These are phyloP conservation scores for Geotrichum siamense DNA, from an alignment of 1,139 yeast species.

Conservation along the genomic window DNA sequence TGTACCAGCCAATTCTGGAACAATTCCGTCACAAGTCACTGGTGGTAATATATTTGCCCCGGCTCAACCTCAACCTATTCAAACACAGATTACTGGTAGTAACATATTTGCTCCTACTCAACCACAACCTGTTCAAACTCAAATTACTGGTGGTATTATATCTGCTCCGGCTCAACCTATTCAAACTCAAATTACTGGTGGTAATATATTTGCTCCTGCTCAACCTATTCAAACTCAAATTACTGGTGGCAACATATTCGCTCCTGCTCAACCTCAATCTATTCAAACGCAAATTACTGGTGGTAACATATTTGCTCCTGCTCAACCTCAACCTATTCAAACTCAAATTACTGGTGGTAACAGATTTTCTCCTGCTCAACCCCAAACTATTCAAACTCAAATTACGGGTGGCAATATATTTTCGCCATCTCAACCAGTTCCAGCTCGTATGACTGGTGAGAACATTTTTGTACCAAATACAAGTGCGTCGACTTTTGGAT, in stretches of 20 bases:
- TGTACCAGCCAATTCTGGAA: neutral
- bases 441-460: constrained; percentile 6
- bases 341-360: constrained; percentile 4
- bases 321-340: constrained; percentile 8
- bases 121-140: neutral
- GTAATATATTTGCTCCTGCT: constrained; percentile 2
- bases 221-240: neutral
- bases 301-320: constrained; percentile 9
- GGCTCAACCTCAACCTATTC: neutral
- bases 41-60: constrained; percentile 10
- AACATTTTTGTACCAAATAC: constrained; percentile 1
- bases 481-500: neutral
- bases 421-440: neutral
- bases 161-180: neutral
- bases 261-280: constrained; percentile 28
- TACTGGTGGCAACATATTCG: constrained; percentile 19
- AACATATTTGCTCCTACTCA: neutral
- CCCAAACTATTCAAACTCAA: constrained; percentile 1
- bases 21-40: constrained; percentile 7
- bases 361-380: constrained; percentile 27
- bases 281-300: constrained; percentile 7
- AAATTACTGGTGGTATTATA: neutral
- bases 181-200: neutral
- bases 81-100: neutral
- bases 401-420: neutral